Percentiles rank a stretch among this genome's conserved stretches.
phyloP scores from a whole-genome alignment of 2,329 filamentous ascomycete species.

The Colletotrichum australisinense region DNA sequence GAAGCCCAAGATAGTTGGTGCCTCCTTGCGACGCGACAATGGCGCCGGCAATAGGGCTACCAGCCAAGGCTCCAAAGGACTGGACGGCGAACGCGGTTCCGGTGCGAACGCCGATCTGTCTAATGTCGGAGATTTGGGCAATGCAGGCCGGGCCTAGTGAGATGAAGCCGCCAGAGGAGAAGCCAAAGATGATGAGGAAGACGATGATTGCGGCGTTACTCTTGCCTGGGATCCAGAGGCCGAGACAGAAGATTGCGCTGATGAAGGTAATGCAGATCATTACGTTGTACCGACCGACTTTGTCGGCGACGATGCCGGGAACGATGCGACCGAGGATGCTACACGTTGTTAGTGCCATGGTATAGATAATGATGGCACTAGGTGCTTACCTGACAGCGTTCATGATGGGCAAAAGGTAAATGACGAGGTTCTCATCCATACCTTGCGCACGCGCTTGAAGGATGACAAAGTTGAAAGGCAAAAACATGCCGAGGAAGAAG shows the following conservation, averaged over 20 bases:
- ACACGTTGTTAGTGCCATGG: background rate
- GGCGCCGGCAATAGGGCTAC: slow-evolving; percentile 75
- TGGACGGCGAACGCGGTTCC: slow-evolving; percentile 73
- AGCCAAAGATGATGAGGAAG: slow-evolving; percentile 77
- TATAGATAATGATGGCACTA: background rate
- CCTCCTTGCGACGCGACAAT: slow-evolving; percentile 65
- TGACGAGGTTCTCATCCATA: slow-evolving; percentile 52
- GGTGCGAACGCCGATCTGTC: slow-evolving; percentile 75
- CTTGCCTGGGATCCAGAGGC: slow-evolving; percentile 61
- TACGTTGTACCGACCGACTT: slow-evolving; percentile 57
- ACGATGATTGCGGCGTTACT: slow-evolving; percentile 69
- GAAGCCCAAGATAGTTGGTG: slow-evolving; percentile 64
- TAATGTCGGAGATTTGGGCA: slow-evolving; percentile 77
- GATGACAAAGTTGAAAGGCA: slow-evolving; percentile 65
- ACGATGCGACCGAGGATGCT: slow-evolving; percentile 64
- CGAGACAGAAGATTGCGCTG: slow-evolving; percentile 57
- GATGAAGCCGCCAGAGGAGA: slow-evolving; percentile 75
- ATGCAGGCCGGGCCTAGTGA: slow-evolving; percentile 72
- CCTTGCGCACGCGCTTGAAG: slow-evolving; percentile 59
- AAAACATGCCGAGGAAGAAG: slow-evolving; percentile 66
- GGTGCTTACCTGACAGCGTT: slow-evolving; percentile 59
- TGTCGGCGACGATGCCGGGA: slow-evolving; percentile 60
- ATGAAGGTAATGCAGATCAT: slow-evolving; percentile 64
- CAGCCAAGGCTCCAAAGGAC: slow-evolving; percentile 73
- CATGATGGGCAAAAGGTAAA: slow-evolving; percentile 67